phyloP scores from a whole-genome alignment of 2,329 filamentous ascomycete species.

The Didymella pomorum region DNA sequence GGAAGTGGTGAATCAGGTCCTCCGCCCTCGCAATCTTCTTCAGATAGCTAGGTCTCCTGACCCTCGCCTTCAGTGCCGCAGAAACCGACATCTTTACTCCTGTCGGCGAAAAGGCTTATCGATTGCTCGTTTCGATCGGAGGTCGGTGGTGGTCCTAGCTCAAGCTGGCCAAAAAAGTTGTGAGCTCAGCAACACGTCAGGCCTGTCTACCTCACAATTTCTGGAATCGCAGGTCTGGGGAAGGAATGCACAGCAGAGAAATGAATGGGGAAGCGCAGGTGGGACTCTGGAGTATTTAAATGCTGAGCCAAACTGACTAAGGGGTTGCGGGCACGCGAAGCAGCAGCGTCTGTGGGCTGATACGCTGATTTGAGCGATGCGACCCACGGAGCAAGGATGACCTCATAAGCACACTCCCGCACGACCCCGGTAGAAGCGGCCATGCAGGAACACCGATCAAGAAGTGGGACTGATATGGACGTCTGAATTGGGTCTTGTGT shows the following conservation, averaged over 20 bases:
- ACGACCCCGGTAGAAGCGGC: conserved; percentile 7
- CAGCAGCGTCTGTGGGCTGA: conserved; percentile 20
- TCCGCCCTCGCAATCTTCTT: conserved; percentile 81
- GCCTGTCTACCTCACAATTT: background rate
- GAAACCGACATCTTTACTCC: conserved; percentile 63
- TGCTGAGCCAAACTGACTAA: conserved; percentile 17
- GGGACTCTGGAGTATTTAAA: conserved; percentile 22
- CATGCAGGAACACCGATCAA: conserved; percentile 16
- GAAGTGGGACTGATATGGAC: conserved; percentile 8
- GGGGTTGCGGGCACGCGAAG: conserved; percentile 14
- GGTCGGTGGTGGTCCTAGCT: conserved; percentile 19
- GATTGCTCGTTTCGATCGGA: conserved; percentile 12
- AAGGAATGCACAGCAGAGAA: background rate
- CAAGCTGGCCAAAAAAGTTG: conserved; percentile 15
- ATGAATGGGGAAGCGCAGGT: conserved; percentile 13
- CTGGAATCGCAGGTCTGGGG: too few relatives aligned
- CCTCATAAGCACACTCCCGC: conserved; percentile 14
- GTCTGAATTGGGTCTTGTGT: background rate
- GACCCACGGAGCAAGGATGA: conserved; percentile 22
- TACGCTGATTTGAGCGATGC: conserved; percentile 17
- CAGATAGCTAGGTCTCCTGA: conserved; percentile 78
- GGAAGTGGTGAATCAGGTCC: conserved; percentile 82
- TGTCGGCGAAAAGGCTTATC: conserved; percentile 12
- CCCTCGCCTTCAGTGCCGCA: conserved; percentile 76
- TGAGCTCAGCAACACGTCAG: conserved; percentile 21